Conservation (phyloP, 2,329 filamentous ascomycete species). For the Alternaria angustiovoidea region DNA sequence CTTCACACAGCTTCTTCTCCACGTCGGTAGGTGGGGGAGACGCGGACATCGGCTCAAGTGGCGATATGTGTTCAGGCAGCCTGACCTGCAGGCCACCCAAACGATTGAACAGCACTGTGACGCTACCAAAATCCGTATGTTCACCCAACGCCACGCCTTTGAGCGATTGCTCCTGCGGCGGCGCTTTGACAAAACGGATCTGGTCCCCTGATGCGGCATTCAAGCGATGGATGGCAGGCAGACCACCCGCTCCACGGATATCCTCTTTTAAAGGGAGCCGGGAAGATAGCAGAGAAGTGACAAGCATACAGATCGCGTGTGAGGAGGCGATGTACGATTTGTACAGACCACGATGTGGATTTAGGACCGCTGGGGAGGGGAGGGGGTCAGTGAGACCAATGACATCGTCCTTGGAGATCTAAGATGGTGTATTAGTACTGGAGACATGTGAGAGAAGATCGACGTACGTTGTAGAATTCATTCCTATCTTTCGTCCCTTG, state of each 20-base stretch:
- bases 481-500: slow-evolving; percentile 60
- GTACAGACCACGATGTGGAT: slow-evolving; percentile 48
- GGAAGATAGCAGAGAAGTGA: slow-evolving; percentile 56
- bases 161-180: slow-evolving; percentile 56
- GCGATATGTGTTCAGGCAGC: slow-evolving; percentile 47
- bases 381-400: slow-evolving; percentile 50
- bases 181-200: slow-evolving; percentile 62
- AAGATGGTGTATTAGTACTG: neutral
- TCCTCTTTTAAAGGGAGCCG: slow-evolving; percentile 50
- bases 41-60: neutral
- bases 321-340: slow-evolving; percentile 56
- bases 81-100: slow-evolving; percentile 64
- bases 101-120: slow-evolving; percentile 66
- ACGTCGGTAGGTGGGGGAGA: neutral
- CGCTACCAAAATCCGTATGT: slow-evolving; percentile 65
- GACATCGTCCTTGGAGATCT: slow-evolving; percentile 63
- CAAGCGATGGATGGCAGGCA: slow-evolving; percentile 59
- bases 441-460: neutral
- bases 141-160: slow-evolving; percentile 57
- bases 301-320: slow-evolving; percentile 56
- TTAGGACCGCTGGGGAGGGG: slow-evolving; percentile 55
- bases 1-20: slow-evolving; percentile 30
- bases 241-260: slow-evolving; percentile 42
- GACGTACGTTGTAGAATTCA: slow-evolving; percentile 63
- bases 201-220: slow-evolving; percentile 58